Evolutionary conservation across 1,284 basidiomycete species (phyloP).

Genomic region (Termitomyces sp.): DNA sequence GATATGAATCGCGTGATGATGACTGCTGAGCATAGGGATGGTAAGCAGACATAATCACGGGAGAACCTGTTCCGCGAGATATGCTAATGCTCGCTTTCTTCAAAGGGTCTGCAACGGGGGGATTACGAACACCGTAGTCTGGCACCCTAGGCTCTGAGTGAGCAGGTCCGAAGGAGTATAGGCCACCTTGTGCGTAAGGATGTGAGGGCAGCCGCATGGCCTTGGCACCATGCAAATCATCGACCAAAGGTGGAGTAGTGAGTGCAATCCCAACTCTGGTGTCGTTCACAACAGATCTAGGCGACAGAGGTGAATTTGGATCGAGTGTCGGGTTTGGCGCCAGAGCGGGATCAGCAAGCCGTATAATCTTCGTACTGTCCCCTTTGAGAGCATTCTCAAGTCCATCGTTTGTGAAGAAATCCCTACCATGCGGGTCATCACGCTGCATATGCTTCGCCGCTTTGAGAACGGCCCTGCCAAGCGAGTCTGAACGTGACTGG

Average conservation of each 20-base stretch:
- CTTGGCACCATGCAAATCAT: constrained; percentile 27
- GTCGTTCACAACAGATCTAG: constrained; percentile 26
- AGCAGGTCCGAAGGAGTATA: constrained; percentile 20
- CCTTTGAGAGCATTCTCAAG: constrained; percentile 39
- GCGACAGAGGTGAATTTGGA: constrained; percentile 25
- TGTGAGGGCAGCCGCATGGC: constrained; percentile 36
- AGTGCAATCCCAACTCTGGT: constrained; percentile 59
- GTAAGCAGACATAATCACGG: constrained; percentile 35
- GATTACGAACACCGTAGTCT: not conserved
- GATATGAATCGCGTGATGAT: constrained; percentile 23
- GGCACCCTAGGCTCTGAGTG: not conserved
- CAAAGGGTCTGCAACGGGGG: constrained; percentile 37
- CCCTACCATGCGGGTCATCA: constrained; percentile 22
- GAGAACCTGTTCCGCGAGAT: constrained; percentile 27
- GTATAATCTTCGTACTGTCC: constrained; percentile 40
- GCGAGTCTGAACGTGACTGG: constrained; percentile 56
- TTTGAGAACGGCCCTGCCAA: constrained; percentile 52
- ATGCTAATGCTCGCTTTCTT: constrained; percentile 25
- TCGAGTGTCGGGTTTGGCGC: constrained; percentile 18
- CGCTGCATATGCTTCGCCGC: constrained; percentile 39
- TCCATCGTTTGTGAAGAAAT: constrained; percentile 26
- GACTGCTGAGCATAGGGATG: constrained; percentile 17
- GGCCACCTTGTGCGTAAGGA: constrained; percentile 50
- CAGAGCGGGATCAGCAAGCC: constrained; percentile 31
- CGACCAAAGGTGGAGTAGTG: constrained; percentile 48